Evolutionary conservation across 148 eudicot genomes (phyloP), one percentile per base, ranked within the genome.

Genomic region (Limonium bicolor): DNA sequence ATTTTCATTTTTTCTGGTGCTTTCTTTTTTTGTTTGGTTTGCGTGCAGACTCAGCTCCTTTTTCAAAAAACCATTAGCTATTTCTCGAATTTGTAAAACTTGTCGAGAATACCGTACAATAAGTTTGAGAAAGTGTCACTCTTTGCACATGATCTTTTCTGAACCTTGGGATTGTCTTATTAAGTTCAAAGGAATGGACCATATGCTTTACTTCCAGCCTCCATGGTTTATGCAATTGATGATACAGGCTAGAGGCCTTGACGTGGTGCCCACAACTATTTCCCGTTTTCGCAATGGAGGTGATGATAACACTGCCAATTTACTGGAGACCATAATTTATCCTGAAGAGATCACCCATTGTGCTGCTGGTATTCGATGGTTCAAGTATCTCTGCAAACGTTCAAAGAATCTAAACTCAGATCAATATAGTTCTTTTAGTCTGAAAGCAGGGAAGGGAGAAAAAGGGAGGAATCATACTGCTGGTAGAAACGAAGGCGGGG

Each of bases 291-390:
- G 93, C 24, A 78, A 60, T 18, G 95, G 99, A 37, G 92, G 87
- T 41, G 99, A 90, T 53, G 63, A 69, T 28, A 63, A 78, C 65
- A 90, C 95, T 30, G 95, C 95, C 38, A 80, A 77, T 51, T 59
- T 90, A 46, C 63, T 90, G 2, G 97, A 90, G 58, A 72, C 48
- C 0, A 77, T 84, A 26, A 48, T 90, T 32, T 90, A 84, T 48
- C 99, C 94, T 1, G 99, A 90, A 53, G 99, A 90, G 47, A 76
- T 90, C 15, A 85, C 94, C 18, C 95, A 90, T 51, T 90, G 99
- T 52, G 93, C 95, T 51, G 93, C 95, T 28, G 99, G 99, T 22
- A 68, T 90, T 21, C 80, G 66, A 70, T 90, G 95, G 99, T 90
- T 90, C 53, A 81, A 58, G 59, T 81, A 80, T 70, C 73, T 90